Evolutionary conservation across 257 asterid genomes (phyloP).

Genomic region (Solanum etuberosum): DNA sequence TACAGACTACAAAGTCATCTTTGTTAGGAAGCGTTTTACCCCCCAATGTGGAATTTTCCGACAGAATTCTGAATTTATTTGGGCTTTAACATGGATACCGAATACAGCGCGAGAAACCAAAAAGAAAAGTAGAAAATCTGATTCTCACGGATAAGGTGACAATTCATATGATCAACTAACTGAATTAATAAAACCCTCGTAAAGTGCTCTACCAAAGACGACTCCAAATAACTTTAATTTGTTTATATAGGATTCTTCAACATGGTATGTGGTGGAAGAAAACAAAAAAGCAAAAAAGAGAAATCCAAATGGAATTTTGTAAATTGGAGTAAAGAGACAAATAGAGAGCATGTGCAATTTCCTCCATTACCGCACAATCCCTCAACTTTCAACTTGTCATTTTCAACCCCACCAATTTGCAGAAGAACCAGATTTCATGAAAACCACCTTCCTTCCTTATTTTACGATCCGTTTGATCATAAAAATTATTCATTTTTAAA

Average conservation of each 20-base stretch:
- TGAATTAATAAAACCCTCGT: neutral
- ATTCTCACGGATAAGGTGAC: neutral
- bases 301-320: neutral
- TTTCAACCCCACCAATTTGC: neutral
- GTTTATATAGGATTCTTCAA: neutral
- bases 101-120: too few relatives aligned
- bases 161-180: neutral
- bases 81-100: too few relatives aligned
- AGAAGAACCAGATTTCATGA: neutral
- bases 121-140: too few relatives aligned
- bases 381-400: neutral
- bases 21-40: too few relatives aligned
- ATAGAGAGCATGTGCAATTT: constrained; percentile 14
- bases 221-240: neutral
- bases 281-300: neutral
- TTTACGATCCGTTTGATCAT: neutral
- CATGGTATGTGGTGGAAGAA: neutral
- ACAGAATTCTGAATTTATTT: too few relatives aligned
- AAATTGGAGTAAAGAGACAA: constrained; percentile 4
- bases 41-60: too few relatives aligned
- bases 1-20: too few relatives aligned
- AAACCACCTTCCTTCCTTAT: neutral
- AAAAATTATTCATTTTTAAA: neutral
- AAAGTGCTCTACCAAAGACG: neutral
- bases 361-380: neutral